Conservation (phyloP, 441 rosid species). For the Adansonia rubrostipa region DNA sequence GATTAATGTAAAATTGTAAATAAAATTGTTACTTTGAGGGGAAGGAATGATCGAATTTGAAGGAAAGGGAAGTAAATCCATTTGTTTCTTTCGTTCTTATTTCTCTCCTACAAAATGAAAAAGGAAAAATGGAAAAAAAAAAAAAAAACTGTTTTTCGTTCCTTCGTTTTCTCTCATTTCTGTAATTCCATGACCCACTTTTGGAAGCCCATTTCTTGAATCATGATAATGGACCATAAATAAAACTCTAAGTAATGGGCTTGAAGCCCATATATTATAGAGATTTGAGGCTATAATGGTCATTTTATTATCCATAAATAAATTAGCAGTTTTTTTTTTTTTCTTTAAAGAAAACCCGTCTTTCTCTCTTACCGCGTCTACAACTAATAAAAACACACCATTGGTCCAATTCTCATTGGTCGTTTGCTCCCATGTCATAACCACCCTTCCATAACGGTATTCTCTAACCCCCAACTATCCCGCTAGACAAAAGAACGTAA, state of each 20-base stretch:
- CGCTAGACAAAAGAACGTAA: conserved; percentile 12
- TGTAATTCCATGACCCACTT: too few species aligned
- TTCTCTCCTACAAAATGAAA: too few species aligned
- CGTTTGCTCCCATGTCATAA: not conserved
- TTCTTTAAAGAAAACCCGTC: not conserved
- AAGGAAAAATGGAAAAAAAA: too few species aligned
- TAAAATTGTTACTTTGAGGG: too few species aligned
- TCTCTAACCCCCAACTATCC: conserved; percentile 11
- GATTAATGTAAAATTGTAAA: too few species aligned
- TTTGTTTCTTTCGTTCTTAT: too few species aligned
- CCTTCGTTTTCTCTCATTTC: too few species aligned
- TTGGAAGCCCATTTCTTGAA: too few species aligned
- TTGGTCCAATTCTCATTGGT: not conserved
- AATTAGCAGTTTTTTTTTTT: too few species aligned
- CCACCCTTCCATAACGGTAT: conserved; percentile 12
- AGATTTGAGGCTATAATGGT: not conserved
- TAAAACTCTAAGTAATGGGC: not conserved
- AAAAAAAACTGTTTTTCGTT: too few species aligned
- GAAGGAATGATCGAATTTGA: too few species aligned
- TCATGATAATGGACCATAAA: not conserved
- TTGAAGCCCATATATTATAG: not conserved
- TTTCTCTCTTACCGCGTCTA: conserved; percentile 11
- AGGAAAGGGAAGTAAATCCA: too few species aligned
- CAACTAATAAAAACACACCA: not conserved
- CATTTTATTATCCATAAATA: not conserved